Base-by-base conservation (phyloP, 2,329 filamentous ascomycete species). In the Dactylellina cionopaga region DNA sequence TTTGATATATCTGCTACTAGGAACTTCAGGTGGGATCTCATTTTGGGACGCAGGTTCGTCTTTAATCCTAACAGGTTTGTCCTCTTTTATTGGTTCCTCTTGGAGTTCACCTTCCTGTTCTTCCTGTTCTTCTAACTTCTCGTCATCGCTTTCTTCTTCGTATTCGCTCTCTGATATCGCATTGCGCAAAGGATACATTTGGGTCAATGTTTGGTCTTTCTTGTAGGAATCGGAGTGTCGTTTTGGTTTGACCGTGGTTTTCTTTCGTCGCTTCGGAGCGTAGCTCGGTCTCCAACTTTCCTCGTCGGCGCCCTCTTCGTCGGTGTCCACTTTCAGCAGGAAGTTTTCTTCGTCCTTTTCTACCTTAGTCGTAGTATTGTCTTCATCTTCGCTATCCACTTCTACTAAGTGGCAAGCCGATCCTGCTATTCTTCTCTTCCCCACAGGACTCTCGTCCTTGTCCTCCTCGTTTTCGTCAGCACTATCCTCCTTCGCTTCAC, bases 231-330 rank as follows among this genome's bases (percentile, higher is more conserved):
- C 35, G 5, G 24, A 17, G 13, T 15, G 37, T 19, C 6, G 19
- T 43, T 56, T 64, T 31, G 19, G 41, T 22, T 59, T 63, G 1
- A 44, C 25, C 6, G 43, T 11, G 1, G 41, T 59, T 15, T 19
- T 54, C 24, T 22, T 51, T 15, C 51, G 49, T 54, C 58, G 29
- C 47, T 71, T 71, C 13, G 66, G 58, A n/a, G 58, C 29, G 15
- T 33, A 49, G 9, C 5, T 59, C 2, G 66, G 58, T 29, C 66
- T 64, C 66, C 66, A 71, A 15, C 56, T 64, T 37, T 35, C 66
- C 31, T 64, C 65, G 1, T 71, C 46, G 25, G 7, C 11, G 7
- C 15, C 49, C 2, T 71, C 49, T 19, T 63, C 49, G 4, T 56
- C 49, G 10, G 27, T 25, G 15, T 70, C 49, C 11, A 58, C 49